Base-by-base conservation (phyloP, 2,329 filamentous ascomycete genomes). In the Arthrobotrys iridis region DNA sequence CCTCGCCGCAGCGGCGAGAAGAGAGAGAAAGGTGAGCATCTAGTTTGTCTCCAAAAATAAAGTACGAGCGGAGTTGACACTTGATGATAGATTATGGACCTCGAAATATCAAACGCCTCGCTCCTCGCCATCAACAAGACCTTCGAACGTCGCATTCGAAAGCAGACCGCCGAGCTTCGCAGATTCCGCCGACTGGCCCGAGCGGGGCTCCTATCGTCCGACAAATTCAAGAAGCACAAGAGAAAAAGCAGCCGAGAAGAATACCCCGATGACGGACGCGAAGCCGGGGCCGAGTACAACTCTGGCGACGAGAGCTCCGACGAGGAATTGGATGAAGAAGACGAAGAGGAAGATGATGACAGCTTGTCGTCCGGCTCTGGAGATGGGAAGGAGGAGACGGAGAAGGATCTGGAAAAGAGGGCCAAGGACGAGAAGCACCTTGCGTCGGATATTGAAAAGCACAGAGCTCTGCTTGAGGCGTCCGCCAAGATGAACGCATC, bases 401-500 rank as follows among this genome's bases (percentile, higher is more conserved):
- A 81, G 41, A 82, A 81, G 50, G 83, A 84, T 66, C 82, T 84
- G 33, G 84, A 83, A 24, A 85, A 91, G 76, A 86, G 89, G n/a
- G 86, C 88, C 55, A 87, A 87, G 62, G 94, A 98, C 77, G 93
- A 97, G 81, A 90, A 90, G 78, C 88, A 92, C 28, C 85, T 98
- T n/a, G 88, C 91, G 78, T 86, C 93, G 3, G 95, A 99, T 82
- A 86, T 99, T 0, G 87, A 89, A 2, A 94, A 93, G 80, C 95
- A 99, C 81, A 92, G 93, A 78, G 91, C 97, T 80, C 85, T 98
- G 0, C 87, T 99, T 6, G 85, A 93, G 40, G 93, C 97, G 81
- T 95, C 91, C 78, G 93, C 97, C 80, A 96, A 93, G 83, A 93
- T 98, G 85, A 98, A 97, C 81, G 92, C 96, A 81, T 96, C 92